phyloP scores from a whole-genome alignment of 208 protist species.

The Leptomonas pyrrhocoris region DNA sequence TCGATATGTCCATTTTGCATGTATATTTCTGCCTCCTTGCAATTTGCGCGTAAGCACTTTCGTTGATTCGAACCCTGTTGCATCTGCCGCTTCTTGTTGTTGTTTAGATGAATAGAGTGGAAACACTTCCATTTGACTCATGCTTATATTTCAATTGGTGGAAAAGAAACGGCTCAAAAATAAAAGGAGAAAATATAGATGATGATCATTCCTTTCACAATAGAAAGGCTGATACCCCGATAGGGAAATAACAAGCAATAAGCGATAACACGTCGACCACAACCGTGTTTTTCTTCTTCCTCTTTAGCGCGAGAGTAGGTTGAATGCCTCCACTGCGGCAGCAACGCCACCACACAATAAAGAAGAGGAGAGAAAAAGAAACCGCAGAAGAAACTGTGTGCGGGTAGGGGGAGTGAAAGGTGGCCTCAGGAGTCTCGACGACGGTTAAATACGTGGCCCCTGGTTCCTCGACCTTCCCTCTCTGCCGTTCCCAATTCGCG shows the following conservation, averaged over 20 bases:
- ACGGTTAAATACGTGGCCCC: background rate
- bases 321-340: background rate
- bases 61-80: no score
- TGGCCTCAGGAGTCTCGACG: constrained; percentile 19
- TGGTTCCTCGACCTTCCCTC: background rate
- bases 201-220: no score
- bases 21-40: no score
- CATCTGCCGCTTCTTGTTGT: constrained; percentile 8
- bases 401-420: constrained; percentile 6
- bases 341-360: background rate
- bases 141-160: background rate
- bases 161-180: background rate
- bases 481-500: background rate
- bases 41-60: no score
- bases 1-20: no score
- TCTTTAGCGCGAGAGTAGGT: background rate
- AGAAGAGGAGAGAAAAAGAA: constrained; percentile 7
- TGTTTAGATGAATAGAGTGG: constrained; percentile 17
- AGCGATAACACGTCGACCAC: background rate
- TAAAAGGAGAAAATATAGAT: background rate
- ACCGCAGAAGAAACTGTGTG: constrained; percentile 1
- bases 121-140: constrained; percentile 12
- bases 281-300: background rate
- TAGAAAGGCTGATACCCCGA: no score
- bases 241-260: background rate